Conservation (phyloP, 2,329 filamentous ascomycete genomes). For the Alternaria incomplexa region DNA sequence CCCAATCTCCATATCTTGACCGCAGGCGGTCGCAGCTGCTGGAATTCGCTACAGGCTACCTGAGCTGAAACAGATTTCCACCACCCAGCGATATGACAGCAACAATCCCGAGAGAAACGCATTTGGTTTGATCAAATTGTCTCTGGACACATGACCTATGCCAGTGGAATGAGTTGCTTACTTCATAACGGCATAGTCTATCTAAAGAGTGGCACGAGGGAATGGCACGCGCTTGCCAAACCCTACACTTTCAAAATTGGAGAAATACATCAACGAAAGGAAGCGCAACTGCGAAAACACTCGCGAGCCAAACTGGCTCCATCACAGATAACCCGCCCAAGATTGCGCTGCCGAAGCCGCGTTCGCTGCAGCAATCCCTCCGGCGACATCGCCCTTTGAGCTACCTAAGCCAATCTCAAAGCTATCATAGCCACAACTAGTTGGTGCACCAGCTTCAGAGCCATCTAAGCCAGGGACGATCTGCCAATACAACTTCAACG, state of each 20-base stretch:
- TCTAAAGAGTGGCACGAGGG: background rate
- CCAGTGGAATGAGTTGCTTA: too few species aligned
- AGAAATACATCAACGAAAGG: background rate
- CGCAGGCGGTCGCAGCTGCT: too few species aligned
- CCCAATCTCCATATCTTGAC: too few species aligned
- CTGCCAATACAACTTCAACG: background rate
- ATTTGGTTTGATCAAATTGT: too few species aligned
- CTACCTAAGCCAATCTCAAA: background rate
- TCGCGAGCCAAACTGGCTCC: background rate
- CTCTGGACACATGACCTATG: too few species aligned
- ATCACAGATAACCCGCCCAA: background rate
- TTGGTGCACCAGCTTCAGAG: background rate
- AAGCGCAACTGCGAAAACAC: background rate
- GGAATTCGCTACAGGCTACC: too few species aligned
- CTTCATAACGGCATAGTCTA: too few species aligned
- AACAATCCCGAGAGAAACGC: background rate
- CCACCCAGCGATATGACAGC: background rate
- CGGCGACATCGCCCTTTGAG: slow-evolving; percentile 1
- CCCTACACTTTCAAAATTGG: background rate
- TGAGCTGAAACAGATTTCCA: too few species aligned
- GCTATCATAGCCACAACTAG: background rate
- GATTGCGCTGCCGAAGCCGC: background rate
- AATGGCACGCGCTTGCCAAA: background rate
- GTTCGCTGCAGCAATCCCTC: background rate
- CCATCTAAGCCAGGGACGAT: background rate